A percentile compares a stretch with the other conserved stretches of the same genome.
phyloP scores from a whole-genome alignment of 768 basidiomycete genomes.

The Leccinum broughii region DNA sequence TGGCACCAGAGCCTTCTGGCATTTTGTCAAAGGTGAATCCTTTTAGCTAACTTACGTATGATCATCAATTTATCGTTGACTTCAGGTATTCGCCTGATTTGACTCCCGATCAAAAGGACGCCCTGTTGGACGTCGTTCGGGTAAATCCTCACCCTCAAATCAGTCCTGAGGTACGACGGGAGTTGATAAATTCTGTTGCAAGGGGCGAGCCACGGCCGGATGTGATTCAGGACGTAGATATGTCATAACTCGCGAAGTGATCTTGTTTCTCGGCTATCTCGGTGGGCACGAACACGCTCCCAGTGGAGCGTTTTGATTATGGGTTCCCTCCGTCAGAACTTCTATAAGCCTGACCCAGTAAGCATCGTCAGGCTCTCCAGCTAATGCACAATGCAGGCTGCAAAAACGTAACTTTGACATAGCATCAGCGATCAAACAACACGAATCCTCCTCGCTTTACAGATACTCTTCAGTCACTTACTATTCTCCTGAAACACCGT shows the following conservation, averaged over 20 bases:
- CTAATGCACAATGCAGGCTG: not conserved
- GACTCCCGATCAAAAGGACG: slow-evolving; percentile 97
- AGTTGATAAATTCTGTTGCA: slow-evolving; percentile 83
- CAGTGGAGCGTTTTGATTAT: too few relatives aligned
- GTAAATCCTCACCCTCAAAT: slow-evolving; percentile 87
- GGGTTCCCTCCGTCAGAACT: slow-evolving; percentile 22
- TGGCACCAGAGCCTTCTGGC: slow-evolving; percentile 98
- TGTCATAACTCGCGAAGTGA: slow-evolving; percentile 42
- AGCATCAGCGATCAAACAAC: not conserved
- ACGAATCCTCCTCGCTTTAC: not conserved
- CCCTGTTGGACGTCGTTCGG: slow-evolving; percentile 89
- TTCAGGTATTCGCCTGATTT: slow-evolving; percentile 88
- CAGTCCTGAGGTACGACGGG: slow-evolving; percentile 84
- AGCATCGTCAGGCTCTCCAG: not conserved
- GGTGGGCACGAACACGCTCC: not conserved
- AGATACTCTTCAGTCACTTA: not conserved
- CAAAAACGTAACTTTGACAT: not conserved
- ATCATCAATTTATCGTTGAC: slow-evolving; percentile 2
- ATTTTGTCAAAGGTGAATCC: slow-evolving; percentile 80
- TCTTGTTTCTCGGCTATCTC: not conserved
- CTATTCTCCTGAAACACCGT: not conserved
- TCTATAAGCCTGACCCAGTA: not conserved
- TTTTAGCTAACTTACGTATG: not conserved
- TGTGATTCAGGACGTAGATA: slow-evolving; percentile 64
- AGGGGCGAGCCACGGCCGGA: slow-evolving; percentile 77